A percentile compares a stretch with the other conserved stretches of the same genome.
phyloP scores from a whole-genome alignment of 108 stramenopile species.

The Skeletonema marinoi region DNA sequence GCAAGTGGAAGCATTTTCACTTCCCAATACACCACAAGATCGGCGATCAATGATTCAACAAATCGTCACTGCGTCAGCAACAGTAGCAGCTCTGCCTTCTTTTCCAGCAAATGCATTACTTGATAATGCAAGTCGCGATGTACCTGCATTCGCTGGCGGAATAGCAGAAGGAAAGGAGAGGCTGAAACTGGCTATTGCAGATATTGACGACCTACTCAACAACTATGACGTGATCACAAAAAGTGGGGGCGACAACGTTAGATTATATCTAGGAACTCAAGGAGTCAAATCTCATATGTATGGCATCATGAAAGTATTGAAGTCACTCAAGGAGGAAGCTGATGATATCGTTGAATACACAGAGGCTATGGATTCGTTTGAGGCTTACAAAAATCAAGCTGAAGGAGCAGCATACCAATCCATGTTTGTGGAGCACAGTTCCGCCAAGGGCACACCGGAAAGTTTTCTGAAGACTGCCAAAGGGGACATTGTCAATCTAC shows the following conservation, averaged over 20 bases:
- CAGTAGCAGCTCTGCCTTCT: not conserved
- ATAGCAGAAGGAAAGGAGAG: slow-evolving; percentile 46
- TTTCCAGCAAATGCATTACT: not conserved
- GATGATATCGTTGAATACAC: slow-evolving; percentile 67
- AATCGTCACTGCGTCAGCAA: not conserved
- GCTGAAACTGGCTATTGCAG: slow-evolving; percentile 46
- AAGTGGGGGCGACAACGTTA: slow-evolving; percentile 61
- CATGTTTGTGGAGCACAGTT: slow-evolving; percentile 64
- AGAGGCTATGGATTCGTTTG: slow-evolving; percentile 62
- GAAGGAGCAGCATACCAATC: slow-evolving; percentile 66
- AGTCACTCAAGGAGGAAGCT: slow-evolving; percentile 48
- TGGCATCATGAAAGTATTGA: slow-evolving; percentile 61
- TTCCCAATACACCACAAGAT: not conserved
- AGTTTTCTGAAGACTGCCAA: slow-evolving; percentile 56
- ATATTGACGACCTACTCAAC: slow-evolving; percentile 52
- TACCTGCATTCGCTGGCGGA: slow-evolving; percentile 8
- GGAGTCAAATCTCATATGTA: slow-evolving; percentile 61
- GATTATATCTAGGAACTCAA: slow-evolving; percentile 62
- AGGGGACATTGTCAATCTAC: slow-evolving; percentile 44
- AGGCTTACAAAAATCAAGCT: slow-evolving; percentile 57
- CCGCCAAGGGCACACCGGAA: slow-evolving; percentile 59
- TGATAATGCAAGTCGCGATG: slow-evolving; percentile 19
- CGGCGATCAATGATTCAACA: not conserved
- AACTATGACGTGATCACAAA: slow-evolving; percentile 56
- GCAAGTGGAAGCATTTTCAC: not conserved